phyloP scores from a whole-genome alignment of 352 stramenopile species.

The Globisporangium cystogenes region DNA sequence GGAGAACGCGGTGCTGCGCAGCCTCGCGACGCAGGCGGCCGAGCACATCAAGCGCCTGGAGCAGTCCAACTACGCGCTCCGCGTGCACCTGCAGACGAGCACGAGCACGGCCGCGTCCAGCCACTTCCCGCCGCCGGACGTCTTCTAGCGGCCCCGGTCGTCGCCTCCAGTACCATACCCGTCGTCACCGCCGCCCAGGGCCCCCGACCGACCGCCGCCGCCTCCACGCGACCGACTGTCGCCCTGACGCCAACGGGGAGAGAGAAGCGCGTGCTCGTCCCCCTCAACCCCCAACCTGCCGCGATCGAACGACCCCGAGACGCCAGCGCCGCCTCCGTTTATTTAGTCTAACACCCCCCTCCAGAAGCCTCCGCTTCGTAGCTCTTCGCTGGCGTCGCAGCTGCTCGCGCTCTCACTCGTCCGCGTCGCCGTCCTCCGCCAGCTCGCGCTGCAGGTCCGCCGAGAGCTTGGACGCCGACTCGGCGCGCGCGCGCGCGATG shows the following conservation, averaged over 20 bases:
- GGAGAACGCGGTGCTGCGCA: constrained; percentile 72
- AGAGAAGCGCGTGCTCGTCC: too few relatives aligned
- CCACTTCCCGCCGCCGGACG: constrained; percentile 50
- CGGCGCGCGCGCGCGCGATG: constrained; percentile 51
- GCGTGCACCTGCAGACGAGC: constrained; percentile 82
- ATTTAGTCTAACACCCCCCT: background rate
- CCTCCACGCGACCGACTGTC: too few relatives aligned
- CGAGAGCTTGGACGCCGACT: constrained; percentile 58
- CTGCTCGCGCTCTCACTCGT: constrained; percentile 10
- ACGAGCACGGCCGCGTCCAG: constrained; percentile 29
- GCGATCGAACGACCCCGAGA: too few relatives aligned
- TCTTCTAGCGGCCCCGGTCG: constrained; percentile 36
- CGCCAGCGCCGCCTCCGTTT: too few relatives aligned
- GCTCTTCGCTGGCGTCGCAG: background rate
- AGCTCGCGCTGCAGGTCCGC: constrained; percentile 34
- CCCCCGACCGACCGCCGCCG: background rate
- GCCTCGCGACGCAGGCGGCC: constrained; percentile 64
- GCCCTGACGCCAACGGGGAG: background rate
- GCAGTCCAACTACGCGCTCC: constrained; percentile 84
- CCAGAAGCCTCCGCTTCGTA: background rate
- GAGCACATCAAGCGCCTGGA: constrained; percentile 86
- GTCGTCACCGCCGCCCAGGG: background rate
- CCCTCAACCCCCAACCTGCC: too few relatives aligned
- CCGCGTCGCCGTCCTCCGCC: constrained; percentile 2
- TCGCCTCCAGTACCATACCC: background rate